Evolutionary conservation across 1,284 basidiomycete species (phyloP).

Genomic region (Rhodotorula sp.): DNA sequence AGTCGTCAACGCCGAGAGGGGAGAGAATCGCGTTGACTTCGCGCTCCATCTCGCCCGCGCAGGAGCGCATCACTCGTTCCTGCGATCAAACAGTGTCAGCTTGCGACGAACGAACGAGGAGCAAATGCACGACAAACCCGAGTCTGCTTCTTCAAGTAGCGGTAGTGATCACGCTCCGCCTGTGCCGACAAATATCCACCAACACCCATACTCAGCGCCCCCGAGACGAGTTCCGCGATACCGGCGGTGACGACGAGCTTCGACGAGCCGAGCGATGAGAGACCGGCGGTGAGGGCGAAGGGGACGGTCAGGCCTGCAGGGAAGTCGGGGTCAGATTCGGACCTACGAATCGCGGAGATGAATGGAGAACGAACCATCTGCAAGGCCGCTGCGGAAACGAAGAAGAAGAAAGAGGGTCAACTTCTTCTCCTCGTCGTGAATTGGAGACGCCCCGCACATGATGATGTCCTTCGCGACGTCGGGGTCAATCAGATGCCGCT

Average conservation of each 20-base stretch:
- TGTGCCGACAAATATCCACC: slow-evolving; percentile 96
- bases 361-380: slow-evolving; percentile 62
- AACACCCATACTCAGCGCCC: slow-evolving; percentile 93
- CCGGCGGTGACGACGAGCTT: slow-evolving; percentile 51
- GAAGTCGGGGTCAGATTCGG: background rate
- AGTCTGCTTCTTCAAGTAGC: slow-evolving; percentile 63
- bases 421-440: background rate
- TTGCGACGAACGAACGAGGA: no score
- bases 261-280: slow-evolving; percentile 81
- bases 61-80: slow-evolving; percentile 79
- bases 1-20: slow-evolving; percentile 81
- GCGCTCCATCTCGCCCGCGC: slow-evolving; percentile 90
- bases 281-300: slow-evolving; percentile 46
- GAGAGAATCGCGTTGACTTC: slow-evolving; percentile 86
- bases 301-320: slow-evolving; percentile 43
- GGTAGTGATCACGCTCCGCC: slow-evolving; percentile 84
- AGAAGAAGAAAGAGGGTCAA: background rate
- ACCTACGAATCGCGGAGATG: slow-evolving; percentile 48
- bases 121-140: slow-evolving; percentile 15
- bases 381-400: slow-evolving; percentile 67
- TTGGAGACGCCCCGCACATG: slow-evolving; percentile 56
- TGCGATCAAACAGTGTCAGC: slow-evolving; percentile 43
- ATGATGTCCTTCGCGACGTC: slow-evolving; percentile 70
- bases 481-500: slow-evolving; percentile 74
- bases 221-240: slow-evolving; percentile 66